Conservation (phyloP, 2,329 filamentous ascomycete species). For the Penicillium olsonii region DNA sequence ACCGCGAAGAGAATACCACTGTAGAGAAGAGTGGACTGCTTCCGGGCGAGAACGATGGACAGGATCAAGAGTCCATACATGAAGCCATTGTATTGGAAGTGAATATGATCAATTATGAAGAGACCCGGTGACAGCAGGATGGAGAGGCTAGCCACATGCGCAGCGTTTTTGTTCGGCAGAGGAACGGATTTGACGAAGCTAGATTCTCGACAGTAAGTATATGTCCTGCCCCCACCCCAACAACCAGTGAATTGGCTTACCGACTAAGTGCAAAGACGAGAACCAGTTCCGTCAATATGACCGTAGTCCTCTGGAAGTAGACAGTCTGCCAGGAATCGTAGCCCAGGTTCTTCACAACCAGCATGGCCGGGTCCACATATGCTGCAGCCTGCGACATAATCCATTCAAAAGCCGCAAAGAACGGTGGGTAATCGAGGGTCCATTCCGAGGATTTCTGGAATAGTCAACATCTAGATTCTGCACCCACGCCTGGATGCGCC, state of each 20-base stretch:
- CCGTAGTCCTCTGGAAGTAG: slow-evolving; percentile 88
- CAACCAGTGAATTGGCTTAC: slow-evolving; percentile 46
- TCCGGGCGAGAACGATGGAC: slow-evolving; percentile 80
- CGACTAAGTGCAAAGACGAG: slow-evolving; percentile 79
- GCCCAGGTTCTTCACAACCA: slow-evolving; percentile 75
- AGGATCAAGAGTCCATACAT: slow-evolving; percentile 88
- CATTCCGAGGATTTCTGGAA: slow-evolving; percentile 87
- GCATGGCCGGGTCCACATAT: slow-evolving; percentile 77
- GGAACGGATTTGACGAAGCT: slow-evolving; percentile 76
- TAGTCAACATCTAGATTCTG: neutral
- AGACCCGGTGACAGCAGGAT: slow-evolving; percentile 89
- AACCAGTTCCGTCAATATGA: slow-evolving; percentile 81
- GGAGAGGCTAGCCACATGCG: slow-evolving; percentile 84
- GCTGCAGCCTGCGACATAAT: slow-evolving; percentile 76
- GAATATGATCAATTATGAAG: slow-evolving; percentile 95
- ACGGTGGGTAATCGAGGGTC: slow-evolving; percentile 98
- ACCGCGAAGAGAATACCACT: slow-evolving; percentile 83
- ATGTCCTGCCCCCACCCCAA: neutral
- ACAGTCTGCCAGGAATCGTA: slow-evolving; percentile 93
- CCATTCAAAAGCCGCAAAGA: slow-evolving; percentile 98
- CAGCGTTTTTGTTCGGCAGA: slow-evolving; percentile 66
- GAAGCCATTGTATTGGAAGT: slow-evolving; percentile 98
- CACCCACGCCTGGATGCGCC: neutral
- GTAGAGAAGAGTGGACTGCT: slow-evolving; percentile 70
- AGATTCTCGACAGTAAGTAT: neutral